Base-by-base conservation (phyloP, 805 yeast species). In the Wickerhamiella azyma region DNA sequence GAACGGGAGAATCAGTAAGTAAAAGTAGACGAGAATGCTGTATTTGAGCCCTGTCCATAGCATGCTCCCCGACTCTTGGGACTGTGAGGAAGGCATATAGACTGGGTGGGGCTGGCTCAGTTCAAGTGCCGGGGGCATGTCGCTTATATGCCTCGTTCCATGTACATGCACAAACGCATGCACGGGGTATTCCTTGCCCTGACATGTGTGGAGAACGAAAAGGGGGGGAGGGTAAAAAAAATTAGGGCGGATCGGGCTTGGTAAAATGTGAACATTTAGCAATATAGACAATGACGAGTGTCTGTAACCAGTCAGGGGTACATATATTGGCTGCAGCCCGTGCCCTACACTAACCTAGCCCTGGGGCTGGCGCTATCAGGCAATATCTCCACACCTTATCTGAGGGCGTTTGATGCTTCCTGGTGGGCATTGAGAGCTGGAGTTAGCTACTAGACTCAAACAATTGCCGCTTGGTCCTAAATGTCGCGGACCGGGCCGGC, bases 31-130 rank as follows among this genome's bases (percentile, higher is more conserved):
- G 3, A 41, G 32, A 2, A 30, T 16, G n/a, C 37, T 21, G 32
- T 41, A 41, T 32, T 33, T 33, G 21, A 33, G 14, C 24, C 18
- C n/a, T n/a, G 26, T 41, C 44, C 44, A 41, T 8, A 41, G n/a
- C n/a, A 24, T 19, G 16, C 33, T 30, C 33, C n/a, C 33, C 16
- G 14, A n/a, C 16, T 30, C 33, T n/a, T 30, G 16, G 14, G 16
- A 16, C n/a, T n/a, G 33, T 13, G 14, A 11, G 33, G 33, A 3
- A 7, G n/a, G 11, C 9, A 7, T 30, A 3, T 30, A 7, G 4
- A 21, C 24, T 5, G 7, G 6, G 7, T 7, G 24, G n/a, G 24
- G 24, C 24, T 21, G 7, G 24, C 24, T 21, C 16, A 13, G 33
- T 8, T 16, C 16, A 3, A 16, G 14, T 2, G 16, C 8, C 16